Evolutionary conservation across 257 asterid species (phyloP), one percentile per base, ranked within the genome.

Genomic region (Solanum etuberosum): DNA sequence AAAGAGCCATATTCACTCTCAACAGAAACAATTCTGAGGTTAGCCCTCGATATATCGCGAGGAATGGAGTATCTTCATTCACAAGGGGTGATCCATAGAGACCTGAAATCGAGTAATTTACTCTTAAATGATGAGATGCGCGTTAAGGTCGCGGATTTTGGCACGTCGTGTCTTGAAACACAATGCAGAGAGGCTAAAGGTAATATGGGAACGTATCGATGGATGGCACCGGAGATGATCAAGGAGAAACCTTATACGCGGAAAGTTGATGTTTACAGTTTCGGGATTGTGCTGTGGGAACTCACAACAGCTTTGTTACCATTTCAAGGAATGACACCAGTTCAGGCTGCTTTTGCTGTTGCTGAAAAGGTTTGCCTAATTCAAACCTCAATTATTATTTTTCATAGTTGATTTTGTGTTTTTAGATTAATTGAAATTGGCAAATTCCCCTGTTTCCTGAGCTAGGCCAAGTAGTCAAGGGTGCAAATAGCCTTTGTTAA

Each of bases 291-390:
- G 35, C 85, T 92, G 34, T 93, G 96, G 96, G 96, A 93, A 87
- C 91, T 93, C 15, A 91, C 91, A 7, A 93, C 96, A 3, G 94
- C 93, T 40, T 88, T 92, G 93, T 92, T 93, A 13, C 96, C 96
- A 2, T 93, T 92, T 89, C 94, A 91, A 88, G 93, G 92, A 37
- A 92, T 92, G 95, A 92, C 93, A 57, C 93, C 94, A 25, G 93
- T 93, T 6, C 96, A 93, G 86, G 96, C 96, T 54, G 96, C 96
- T 67, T 93, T 93, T 89, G 96, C 93, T 23, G 96, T 93, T 38
- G 90, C 91, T 42, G 91, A 91, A 48, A 91, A 91, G 91, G 93
- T 91, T 78, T 80, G 84, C 18, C 35, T 63, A 54, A 76, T 37
- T 77, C 42, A 43, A 43, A 9, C 15, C 11, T 46, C 40, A 21